Base-by-base conservation (phyloP, 768 basidiomycete genomes). In the Dioszegia crocea region DNA sequence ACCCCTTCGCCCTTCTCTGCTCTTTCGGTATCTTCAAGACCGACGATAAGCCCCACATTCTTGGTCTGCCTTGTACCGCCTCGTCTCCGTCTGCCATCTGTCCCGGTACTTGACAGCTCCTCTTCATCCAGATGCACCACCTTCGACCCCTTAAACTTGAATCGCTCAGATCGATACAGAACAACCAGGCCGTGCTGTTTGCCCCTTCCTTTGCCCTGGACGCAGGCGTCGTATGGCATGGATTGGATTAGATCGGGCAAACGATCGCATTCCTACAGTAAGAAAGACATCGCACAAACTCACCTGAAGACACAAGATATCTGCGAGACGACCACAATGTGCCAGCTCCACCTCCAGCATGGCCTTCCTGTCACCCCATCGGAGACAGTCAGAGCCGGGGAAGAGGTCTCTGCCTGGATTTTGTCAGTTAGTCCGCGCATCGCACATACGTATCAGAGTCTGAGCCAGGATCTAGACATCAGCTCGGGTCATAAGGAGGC, bases 161-260 rank as follows among this genome's bases (percentile, higher is more conserved):
- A 90, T 16, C 76, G 62, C 24, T 78, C 72, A 21, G 79, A 78
- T 60, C 84, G 84, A 78, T 84, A 91, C 0, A 87, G 85, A 59
- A 96, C 84, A 53, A 94, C 83, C 73, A 88, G 88, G 1, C 92
- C 92, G 63, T 97, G 92, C 45, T 82, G 83, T 78, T 97, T 97
- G 6, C 78, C 77, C 19, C 82, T 85, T 10, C 89, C 91, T 33
- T 83, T 80, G 6, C 84, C 85, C 75, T 84, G 87, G 49, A 84
- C 81, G 70, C 84, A 77, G 9, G 79, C 76, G 73, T 91, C 92
- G 12, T 79, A 72, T 44, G 86, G 81, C 6, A 94, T 81, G 21
- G 80, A 78, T 1, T 88, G 88, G 21, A 86, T 75, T 19, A 93
- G 79, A 64, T 84, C 86, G 33, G 87, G 84, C 24, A 91, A 79